A percentile compares a stretch with the other conserved stretches of the same genome.
Conservation (phyloP, 495 filamentous ascomycete genomes). For the Aspergillus bridgeri region DNA sequence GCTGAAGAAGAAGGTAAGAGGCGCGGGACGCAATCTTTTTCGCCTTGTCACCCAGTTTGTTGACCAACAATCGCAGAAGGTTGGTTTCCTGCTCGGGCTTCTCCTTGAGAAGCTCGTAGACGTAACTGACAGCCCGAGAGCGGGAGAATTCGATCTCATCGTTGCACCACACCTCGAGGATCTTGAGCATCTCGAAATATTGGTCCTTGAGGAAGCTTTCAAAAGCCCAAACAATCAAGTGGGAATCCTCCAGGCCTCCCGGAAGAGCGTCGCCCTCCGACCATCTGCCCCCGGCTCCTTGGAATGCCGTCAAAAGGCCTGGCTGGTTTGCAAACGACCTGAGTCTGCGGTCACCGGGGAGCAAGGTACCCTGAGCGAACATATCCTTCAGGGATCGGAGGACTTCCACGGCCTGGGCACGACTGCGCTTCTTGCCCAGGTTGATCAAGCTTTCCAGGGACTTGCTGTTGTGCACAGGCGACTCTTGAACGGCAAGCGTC, state of each 20-base stretch:
- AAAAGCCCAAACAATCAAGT: slow-evolving; percentile 86
- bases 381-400: slow-evolving; percentile 90
- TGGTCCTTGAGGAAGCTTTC: slow-evolving; percentile 91
- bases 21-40: slow-evolving; percentile 92
- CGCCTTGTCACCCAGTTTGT: slow-evolving; percentile 91
- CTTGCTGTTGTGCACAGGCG: slow-evolving; percentile 86
- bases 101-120: slow-evolving; percentile 84
- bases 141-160: slow-evolving; percentile 93
- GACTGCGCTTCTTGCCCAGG: slow-evolving; percentile 82
- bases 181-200: slow-evolving; percentile 87
- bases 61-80: slow-evolving; percentile 82
- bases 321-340: slow-evolving; percentile 77
- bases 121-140: slow-evolving; percentile 77
- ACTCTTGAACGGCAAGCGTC: slow-evolving; percentile 91
- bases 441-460: slow-evolving; percentile 77
- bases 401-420: slow-evolving; percentile 90
- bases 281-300: slow-evolving; percentile 58
- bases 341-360: slow-evolving; percentile 79
- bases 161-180: slow-evolving; percentile 84
- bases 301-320: slow-evolving; percentile 63
- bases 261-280: slow-evolving; percentile 63
- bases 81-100: slow-evolving; percentile 98
- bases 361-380: slow-evolving; percentile 77
- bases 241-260: slow-evolving; percentile 61
- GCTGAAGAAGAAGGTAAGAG: slow-evolving; percentile 87